A percentile compares a stretch with the other conserved stretches of the same genome.
These are phyloP conservation scores for Nephelium lappaceum DNA, from an alignment of 345 rosid genomes.

Conservation along the genomic window DNA sequence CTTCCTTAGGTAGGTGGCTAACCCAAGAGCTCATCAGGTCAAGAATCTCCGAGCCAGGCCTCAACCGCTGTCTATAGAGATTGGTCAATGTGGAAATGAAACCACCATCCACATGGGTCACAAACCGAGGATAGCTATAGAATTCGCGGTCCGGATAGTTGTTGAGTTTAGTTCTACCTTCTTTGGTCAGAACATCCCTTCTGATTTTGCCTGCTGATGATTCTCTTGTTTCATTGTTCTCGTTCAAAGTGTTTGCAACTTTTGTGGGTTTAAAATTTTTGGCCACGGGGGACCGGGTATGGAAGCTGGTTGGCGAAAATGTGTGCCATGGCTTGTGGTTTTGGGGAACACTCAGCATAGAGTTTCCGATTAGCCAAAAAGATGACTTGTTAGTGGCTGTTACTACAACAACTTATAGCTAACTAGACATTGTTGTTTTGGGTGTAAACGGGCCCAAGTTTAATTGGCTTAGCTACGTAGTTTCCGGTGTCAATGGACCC, in stretches of 20 bases:
- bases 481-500: too few relatives aligned
- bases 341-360: conserved; percentile 35
- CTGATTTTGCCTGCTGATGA: conserved; percentile 64
- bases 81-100: conserved; percentile 73
- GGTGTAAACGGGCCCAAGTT: neutral
- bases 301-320: conserved; percentile 2
- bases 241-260: conserved; percentile 34
- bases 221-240: conserved; percentile 36
- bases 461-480: neutral
- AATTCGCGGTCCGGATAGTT: conserved; percentile 60
- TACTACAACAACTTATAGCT: neutral
- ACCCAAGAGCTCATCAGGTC: conserved; percentile 96
- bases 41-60: conserved; percentile 69
- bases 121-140: conserved; percentile 77
- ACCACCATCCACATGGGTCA: conserved; percentile 78
- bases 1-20: conserved; percentile 79
- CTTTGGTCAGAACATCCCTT: conserved; percentile 62
- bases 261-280: conserved; percentile 29
- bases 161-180: conserved; percentile 71
- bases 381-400: neutral
- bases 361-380: neutral
- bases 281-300: conserved; percentile 21
- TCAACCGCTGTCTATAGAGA: conserved; percentile 58
- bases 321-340: conserved; percentile 35
- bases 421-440: neutral